Evolutionary conservation across 257 asterid genomes (phyloP), one percentile per base, ranked within the genome.

Genomic region (Petunia secreta): DNA sequence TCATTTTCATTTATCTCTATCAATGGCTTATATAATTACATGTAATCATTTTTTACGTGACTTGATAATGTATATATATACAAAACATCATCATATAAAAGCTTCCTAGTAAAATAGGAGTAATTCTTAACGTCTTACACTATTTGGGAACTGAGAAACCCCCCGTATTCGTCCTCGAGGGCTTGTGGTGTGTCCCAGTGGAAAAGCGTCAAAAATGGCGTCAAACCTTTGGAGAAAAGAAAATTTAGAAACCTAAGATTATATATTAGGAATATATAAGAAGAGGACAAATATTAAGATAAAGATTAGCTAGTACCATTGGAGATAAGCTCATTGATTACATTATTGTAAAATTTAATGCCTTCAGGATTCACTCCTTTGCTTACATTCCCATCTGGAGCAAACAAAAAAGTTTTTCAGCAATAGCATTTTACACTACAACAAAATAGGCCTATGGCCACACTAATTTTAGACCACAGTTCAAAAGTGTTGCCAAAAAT

Each of bases 361-460:
- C 89, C 89, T 63, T 60, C 75, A 15, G 41, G 9, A 77, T 86
- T 86, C 75, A 86, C 85, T 11, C 87, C 89, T 75, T 74, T 62
- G 15, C 80, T 59, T 59, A 83, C 77, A 74, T 79, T 86, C n/a
- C 89, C 89, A 79, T 68, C 89, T 86, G 75, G 8, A 60, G 6
- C 10, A 25, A 7, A 38, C 5, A 38, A 41, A 15, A 36, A 36
- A 71, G 13, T 25, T 48, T 34, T 71, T 71, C 43, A 48, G 60
- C 39, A 34, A 71, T 67, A 38, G 8, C 50, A 39, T 36, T 11
- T 43, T 36, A n/a, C n/a, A n/a, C n/a, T n/a, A n/a, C n/a, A n/a
- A n/a, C n/a, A n/a, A n/a, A n/a, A n/a, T n/a, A n/a, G n/a, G n/a
- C n/a, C n/a, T n/a, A n/a, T n/a, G n/a, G n/a, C n/a, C n/a, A n/a